Conservation (phyloP, 2,329 filamentous ascomycete species). For the Colletotrichum sp. region DNA sequence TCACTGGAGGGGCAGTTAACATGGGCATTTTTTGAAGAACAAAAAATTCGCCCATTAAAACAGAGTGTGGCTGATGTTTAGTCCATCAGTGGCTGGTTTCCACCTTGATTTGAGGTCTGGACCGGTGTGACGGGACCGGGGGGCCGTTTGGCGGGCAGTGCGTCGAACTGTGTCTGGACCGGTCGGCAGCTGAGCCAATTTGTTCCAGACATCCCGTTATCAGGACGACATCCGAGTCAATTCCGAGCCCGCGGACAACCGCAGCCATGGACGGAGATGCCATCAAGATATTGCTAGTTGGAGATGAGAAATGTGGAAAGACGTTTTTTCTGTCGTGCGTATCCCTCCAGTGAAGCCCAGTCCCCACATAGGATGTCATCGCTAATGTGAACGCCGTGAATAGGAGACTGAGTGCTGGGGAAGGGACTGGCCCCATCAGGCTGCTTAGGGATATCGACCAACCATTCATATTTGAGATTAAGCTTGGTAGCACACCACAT, state of each 20-base stretch:
- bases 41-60: not conserved
- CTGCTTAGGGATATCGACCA: conserved; percentile 63
- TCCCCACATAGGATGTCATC: not conserved
- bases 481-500: conserved; percentile 40
- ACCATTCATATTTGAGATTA: conserved; percentile 63
- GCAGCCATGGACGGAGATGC: conserved; percentile 51
- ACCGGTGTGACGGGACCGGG: not conserved
- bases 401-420: conserved; percentile 57
- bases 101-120: not conserved
- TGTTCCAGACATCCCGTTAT: conserved; percentile 13
- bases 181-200: conserved; percentile 15
- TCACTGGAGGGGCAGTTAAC: not conserved
- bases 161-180: not conserved
- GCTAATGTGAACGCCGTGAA: not conserved
- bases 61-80: not conserved
- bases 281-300: conserved; percentile 61
- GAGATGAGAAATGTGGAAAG: conserved; percentile 64
- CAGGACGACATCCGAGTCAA: not conserved
- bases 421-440: conserved; percentile 45
- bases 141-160: not conserved
- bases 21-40: not conserved
- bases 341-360: not conserved
- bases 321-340: conserved; percentile 66
- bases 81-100: not conserved
- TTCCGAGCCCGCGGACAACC: not conserved